phyloP scores from a whole-genome alignment of 2,329 filamentous ascomycete species.

The Didymella lethalis region DNA sequence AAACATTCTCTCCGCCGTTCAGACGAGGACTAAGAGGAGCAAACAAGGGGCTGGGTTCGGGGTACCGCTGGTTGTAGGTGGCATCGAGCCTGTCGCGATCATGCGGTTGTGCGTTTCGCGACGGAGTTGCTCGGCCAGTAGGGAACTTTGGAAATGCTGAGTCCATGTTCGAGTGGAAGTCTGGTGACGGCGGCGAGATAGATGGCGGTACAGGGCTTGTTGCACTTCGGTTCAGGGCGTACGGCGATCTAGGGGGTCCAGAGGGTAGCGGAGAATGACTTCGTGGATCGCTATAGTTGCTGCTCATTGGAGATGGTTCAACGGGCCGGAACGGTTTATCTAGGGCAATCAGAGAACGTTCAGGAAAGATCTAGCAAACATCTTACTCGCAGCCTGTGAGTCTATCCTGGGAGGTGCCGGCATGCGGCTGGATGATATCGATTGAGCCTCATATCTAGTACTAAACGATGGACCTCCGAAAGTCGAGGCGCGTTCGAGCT shows the following conservation, averaged over 20 bases:
- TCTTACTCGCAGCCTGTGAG: constrained; percentile 65
- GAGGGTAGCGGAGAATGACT: constrained; percentile 37
- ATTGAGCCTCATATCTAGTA: constrained; percentile 34
- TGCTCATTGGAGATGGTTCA: constrained; percentile 42
- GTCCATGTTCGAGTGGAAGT: constrained; percentile 53
- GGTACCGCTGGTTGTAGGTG: constrained; percentile 40
- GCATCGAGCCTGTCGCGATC: constrained; percentile 37
- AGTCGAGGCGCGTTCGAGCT: constrained; percentile 46
- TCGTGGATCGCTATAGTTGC: constrained; percentile 37
- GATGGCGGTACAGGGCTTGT: constrained; percentile 48
- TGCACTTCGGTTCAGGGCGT: constrained; percentile 46
- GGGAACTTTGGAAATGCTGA: constrained; percentile 64
- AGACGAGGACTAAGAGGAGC: constrained; percentile 60
- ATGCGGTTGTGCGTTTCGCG: constrained; percentile 33
- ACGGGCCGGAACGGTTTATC: constrained; percentile 47
- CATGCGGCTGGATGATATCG: constrained; percentile 54
- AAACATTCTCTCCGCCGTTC: constrained; percentile 55
- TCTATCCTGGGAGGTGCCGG: constrained; percentile 64
- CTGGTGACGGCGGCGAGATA: constrained; percentile 44
- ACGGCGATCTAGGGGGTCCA: constrained; percentile 36
- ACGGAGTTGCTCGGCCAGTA: constrained; percentile 43
- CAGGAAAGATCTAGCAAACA: too few species aligned
- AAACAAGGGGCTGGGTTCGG: constrained; percentile 50
- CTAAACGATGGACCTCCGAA: constrained; percentile 41
- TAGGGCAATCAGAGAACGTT: constrained; percentile 21